Conservation (phyloP, 2,329 filamentous ascomycete species). For the Fusarium camptoceras region DNA sequence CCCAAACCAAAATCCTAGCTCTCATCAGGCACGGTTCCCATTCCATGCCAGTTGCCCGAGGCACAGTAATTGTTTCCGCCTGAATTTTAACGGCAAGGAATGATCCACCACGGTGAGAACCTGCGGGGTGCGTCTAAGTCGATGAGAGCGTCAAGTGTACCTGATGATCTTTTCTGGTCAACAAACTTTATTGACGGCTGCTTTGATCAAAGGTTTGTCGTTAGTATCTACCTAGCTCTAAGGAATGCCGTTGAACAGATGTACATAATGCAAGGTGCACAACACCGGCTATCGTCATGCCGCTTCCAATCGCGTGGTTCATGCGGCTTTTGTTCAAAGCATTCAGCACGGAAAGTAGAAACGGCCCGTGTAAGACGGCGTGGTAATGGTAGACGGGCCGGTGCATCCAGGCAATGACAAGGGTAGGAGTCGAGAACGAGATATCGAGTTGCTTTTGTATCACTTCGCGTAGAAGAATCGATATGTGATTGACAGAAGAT, state of each 20-base stretch:
- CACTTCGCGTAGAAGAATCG: constrained; percentile 1
- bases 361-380: constrained; percentile 38
- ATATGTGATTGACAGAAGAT: constrained; percentile 3
- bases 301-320: constrained; percentile 34
- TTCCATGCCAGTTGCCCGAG: constrained; percentile 20
- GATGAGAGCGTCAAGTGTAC: constrained; percentile 17
- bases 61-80: constrained; percentile 4
- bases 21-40: not conserved
- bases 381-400: constrained; percentile 36
- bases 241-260: not conserved
- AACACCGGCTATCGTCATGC: not conserved
- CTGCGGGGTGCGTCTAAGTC: constrained; percentile 42
- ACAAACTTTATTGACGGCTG: not conserved
- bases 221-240: not conserved
- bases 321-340: constrained; percentile 31
- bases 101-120: constrained; percentile 30
- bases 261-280: not conserved
- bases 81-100: constrained; percentile 14
- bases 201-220: not conserved
- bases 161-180: constrained; percentile 25
- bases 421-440: constrained; percentile 3
- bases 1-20: constrained; percentile 14
- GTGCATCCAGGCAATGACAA: constrained; percentile 33
- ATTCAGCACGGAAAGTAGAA: constrained; percentile 25
- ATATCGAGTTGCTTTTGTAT: not conserved